These are phyloP conservation scores for Immersiella caudata DNA, from an alignment of 495 filamentous ascomycete species.

Conservation along the genomic window DNA sequence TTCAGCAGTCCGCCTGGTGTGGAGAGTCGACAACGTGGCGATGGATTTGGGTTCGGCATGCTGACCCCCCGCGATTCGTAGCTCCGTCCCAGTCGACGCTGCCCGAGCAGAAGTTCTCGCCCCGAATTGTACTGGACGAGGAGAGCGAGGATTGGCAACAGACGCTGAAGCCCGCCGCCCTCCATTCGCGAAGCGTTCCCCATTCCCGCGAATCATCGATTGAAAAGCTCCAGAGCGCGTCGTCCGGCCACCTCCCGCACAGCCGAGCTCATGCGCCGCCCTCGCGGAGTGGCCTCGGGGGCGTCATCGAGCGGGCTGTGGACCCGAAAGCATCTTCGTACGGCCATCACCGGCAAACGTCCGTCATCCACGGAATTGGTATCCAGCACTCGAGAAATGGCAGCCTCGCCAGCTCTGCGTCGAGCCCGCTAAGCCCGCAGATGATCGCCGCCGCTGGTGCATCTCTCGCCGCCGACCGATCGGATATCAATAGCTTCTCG, in stretches of 20 bases:
- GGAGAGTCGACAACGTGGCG: constrained; percentile 1
- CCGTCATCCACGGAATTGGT: constrained; percentile 90
- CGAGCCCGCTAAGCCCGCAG: constrained; percentile 82
- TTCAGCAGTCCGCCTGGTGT: constrained; percentile 14
- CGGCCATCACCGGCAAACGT: constrained; percentile 89
- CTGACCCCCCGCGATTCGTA: constrained; percentile 35
- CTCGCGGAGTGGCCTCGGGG: constrained; percentile 48
- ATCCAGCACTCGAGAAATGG: constrained; percentile 92
- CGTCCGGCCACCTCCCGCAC: constrained; percentile 33
- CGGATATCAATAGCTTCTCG: constrained; percentile 46
- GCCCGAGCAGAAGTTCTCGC: constrained; percentile 54
- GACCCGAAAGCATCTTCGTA: constrained; percentile 61
- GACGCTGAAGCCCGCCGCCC: constrained; percentile 44
- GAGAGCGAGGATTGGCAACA: constrained; percentile 50
- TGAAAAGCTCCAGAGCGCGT: constrained; percentile 57
- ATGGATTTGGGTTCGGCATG: constrained; percentile 5
- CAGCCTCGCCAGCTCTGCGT: constrained; percentile 59
- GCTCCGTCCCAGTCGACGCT: constrained; percentile 57
- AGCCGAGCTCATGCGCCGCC: constrained; percentile 40
- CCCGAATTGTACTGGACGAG: constrained; percentile 47
- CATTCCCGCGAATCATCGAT: constrained; percentile 55
- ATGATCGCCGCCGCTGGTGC: constrained; percentile 70
- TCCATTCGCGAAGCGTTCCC: constrained; percentile 43
- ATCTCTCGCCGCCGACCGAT: constrained; percentile 47
- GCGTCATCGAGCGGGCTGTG: constrained; percentile 64